Evolutionary conservation across 352 stramenopile genomes (phyloP), one percentile per base, ranked within the genome.

Genomic region (Pythium chondricola): DNA sequence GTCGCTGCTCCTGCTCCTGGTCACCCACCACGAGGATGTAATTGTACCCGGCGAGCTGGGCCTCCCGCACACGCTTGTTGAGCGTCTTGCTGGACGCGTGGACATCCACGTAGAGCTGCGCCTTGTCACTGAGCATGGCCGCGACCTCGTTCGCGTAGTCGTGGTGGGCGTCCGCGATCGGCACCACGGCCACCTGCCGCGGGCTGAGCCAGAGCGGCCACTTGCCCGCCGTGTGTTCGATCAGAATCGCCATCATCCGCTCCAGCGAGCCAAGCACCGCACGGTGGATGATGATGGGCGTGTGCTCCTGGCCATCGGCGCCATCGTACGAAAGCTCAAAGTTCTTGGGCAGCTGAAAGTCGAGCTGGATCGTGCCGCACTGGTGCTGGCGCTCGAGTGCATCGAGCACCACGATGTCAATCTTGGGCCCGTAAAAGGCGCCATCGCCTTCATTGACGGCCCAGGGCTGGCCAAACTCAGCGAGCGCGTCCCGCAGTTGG

Each of bases 351-450:
- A 99, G 63, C 67, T 99, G 97, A 60, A 99, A 99, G 70, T 99
- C 96, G 51, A 97, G 92, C 66, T 99, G 96, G 35, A 99, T 95
- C 17, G 96, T 99, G 14, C 88, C 97, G 64, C 95, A 98, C 65
- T 99, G 96, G 77, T 97, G 97, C 58, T 96, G 84, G 17, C 96
- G 85, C 55, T 97, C 87, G 44, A 99, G 89, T 13, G 95, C 95
- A 74, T 99, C 96, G 40, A 85, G 90, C 53, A 99, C 96, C 48
- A 98, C 97, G 33, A 99, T 85, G 69, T 99, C 96, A 60, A 99
- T 98, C 71, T 98, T 98, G 16, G 95, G 95, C 2, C 95, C 95
- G 66, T 98, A 98, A 55, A 98, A 98, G 6, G 95, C 95, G 51
- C 95, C 95, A 44, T 97, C 95, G 38, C 93, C 95, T 65, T 95